phyloP scores from a whole-genome alignment of 371 early-diverging fungal species.

The Syncephalastrum racemosum region DNA sequence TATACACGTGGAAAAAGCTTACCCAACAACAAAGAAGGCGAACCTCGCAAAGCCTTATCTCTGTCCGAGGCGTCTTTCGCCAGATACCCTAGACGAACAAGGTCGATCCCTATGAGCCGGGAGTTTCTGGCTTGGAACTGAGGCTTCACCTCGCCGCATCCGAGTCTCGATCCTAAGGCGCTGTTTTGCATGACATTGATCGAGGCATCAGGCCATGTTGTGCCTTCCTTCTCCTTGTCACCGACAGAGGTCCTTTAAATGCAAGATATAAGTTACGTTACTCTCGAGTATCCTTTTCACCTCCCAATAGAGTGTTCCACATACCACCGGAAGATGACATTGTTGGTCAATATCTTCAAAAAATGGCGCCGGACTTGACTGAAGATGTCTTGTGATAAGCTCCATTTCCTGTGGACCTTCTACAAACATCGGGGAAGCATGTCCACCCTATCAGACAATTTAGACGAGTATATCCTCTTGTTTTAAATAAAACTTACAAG shows the following conservation, averaged over 20 bases:
- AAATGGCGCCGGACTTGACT: slow-evolving; percentile 9
- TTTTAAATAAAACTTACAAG: slow-evolving; percentile 5
- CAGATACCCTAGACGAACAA: slow-evolving; percentile 18
- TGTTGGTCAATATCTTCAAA: slow-evolving; percentile 12
- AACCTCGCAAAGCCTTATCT: slow-evolving; percentile 14
- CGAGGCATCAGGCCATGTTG: slow-evolving; percentile 23
- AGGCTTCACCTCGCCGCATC: slow-evolving; percentile 25
- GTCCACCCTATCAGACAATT: slow-evolving; percentile 16
- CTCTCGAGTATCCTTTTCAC: too few species aligned
- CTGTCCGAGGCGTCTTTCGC: slow-evolving; percentile 21
- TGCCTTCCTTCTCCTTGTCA: slow-evolving; percentile 14
- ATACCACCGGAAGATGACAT: slow-evolving; percentile 15
- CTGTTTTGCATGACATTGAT: slow-evolving; percentile 22
- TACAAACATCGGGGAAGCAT: slow-evolving; percentile 12
- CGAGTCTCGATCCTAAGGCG: slow-evolving; percentile 11
- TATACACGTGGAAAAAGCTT: slow-evolving; percentile 12
- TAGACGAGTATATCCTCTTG: slow-evolving; percentile 3
- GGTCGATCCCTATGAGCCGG: slow-evolving; percentile 13
- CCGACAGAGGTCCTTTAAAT: slow-evolving; percentile 23
- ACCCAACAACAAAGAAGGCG: slow-evolving; percentile 7
- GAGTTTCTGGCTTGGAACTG: slow-evolving; percentile 24
- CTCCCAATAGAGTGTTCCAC: too few species aligned
- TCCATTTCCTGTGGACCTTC: slow-evolving; percentile 23
- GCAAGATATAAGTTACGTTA: too few species aligned
- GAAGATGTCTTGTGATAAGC: slow-evolving; percentile 17